Percentiles rank a stretch among this genome's conserved stretches.
These are phyloP conservation scores for Viridothelium virens DNA, from an alignment of 495 filamentous ascomycete species.

Conservation along the genomic window DNA sequence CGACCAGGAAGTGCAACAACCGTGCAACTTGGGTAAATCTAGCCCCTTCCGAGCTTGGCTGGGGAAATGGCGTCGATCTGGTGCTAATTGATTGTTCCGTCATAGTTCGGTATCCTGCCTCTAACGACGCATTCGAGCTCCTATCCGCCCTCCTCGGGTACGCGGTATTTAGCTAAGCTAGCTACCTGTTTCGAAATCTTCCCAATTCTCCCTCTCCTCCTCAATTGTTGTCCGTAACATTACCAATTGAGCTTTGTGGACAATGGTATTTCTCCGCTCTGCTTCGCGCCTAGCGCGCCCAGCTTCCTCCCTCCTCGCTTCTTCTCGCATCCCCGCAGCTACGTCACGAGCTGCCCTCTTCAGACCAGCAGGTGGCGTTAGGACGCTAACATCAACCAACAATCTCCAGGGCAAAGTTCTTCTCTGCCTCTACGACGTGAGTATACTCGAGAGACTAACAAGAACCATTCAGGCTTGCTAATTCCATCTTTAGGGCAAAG, in stretches of 20 bases:
- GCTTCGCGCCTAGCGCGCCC: constrained; percentile 52
- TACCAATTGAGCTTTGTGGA: constrained; percentile 28
- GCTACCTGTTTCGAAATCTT: neutral
- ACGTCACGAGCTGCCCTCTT: constrained; percentile 33
- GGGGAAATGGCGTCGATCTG: constrained; percentile 2
- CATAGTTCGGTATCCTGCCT: neutral
- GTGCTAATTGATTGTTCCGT: constrained; percentile 9
- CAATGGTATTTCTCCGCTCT: constrained; percentile 65
- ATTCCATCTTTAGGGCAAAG: constrained; percentile 46
- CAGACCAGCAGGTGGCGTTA: constrained; percentile 33
- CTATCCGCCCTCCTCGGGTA: neutral
- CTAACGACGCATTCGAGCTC: neutral
- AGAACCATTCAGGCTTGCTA: constrained; percentile 18
- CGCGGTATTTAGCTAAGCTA: constrained; percentile 7
- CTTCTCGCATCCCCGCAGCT: constrained; percentile 32
- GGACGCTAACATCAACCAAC: constrained; percentile 51
- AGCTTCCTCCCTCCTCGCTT: constrained; percentile 46
- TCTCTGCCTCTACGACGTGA: constrained; percentile 68
- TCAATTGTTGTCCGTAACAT: neutral
- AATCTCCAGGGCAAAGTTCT: constrained; percentile 64
- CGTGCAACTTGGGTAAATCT: neutral
- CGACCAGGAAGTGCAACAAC: neutral
- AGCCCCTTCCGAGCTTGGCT: neutral
- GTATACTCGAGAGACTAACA: constrained; percentile 27
- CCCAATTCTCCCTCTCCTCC: neutral